Evolutionary conservation across 129 eudicot genomes (phyloP), one percentile per base, ranked within the genome.

Genomic region (Sambucus nigra): DNA sequence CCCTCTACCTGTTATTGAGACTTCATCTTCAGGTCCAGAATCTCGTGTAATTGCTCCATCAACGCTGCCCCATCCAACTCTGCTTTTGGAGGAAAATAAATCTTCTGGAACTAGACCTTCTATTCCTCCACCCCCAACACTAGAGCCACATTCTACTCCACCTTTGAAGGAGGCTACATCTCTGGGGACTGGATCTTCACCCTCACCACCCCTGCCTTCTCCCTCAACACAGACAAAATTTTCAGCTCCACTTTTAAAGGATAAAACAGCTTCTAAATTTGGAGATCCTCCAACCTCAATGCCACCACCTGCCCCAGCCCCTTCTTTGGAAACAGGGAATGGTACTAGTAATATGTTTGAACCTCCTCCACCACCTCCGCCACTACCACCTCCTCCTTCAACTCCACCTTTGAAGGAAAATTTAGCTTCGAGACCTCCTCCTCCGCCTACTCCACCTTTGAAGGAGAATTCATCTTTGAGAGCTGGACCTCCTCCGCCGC

Each of bases 301-400:
- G n/a, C n/a, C n/a, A n/a, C n/a, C n/a, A n/a, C n/a, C n/a, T n/a
- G n/a, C n/a, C n/a, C n/a, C n/a, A n/a, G n/a, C n/a, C n/a, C n/a
- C n/a, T n/a, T n/a, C n/a, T n/a, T n/a, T n/a, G n/a, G n/a, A n/a
- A n/a, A n/a, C n/a, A n/a, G n/a, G n/a, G n/a, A n/a, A n/a, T n/a
- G n/a, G n/a, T n/a, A n/a, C n/a, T n/a, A n/a, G n/a, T n/a, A n/a
- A n/a, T n/a, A n/a, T n/a, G n/a, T n/a, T n/a, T n/a, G n/a, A n/a
- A n/a, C n/a, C n/a, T n/a, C n/a, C n/a, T n/a, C n/a, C n/a, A n/a
- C 69, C 66, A 38, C 21, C 68, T 47, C 61, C 69, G 25, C 70
- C 59, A 20, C 46, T 69, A 53, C 29, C 20, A 31, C 53, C 9
- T 28, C 55, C 19, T 32, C 42, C 52, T 28, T 45, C 55, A n/a